phyloP scores from a whole-genome alignment of 805 yeast species.

The Candida vaughaniae region DNA sequence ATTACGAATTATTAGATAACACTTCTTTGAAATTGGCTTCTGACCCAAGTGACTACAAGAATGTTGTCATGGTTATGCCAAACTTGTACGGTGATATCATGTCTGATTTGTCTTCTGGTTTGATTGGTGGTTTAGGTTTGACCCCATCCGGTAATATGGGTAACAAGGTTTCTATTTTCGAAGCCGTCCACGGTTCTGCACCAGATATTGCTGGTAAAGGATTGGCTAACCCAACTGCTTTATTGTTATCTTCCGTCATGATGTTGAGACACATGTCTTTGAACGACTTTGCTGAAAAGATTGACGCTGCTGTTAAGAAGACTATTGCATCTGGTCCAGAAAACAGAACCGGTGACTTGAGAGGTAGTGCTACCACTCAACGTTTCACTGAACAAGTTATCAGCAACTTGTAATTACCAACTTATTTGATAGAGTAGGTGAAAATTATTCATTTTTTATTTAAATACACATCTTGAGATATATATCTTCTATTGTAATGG shows the following conservation, averaged over 20 bases:
- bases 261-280: conserved; percentile 99
- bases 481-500: too few species aligned
- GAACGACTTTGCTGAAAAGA: conserved; percentile 73
- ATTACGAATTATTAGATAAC: conserved; percentile 90
- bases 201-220: conserved; percentile 99
- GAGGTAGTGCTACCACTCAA: conserved; percentile 85
- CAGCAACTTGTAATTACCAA: conserved; percentile 65
- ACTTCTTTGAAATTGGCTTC: conserved; percentile 87
- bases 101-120: conserved; percentile 96
- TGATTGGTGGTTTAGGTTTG: conserved; percentile 97
- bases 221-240: conserved; percentile 98
- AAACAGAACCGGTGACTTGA: conserved; percentile 95
- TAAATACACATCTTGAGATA: too few species aligned
- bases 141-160: conserved; percentile 99
- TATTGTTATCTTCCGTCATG: conserved; percentile 94
- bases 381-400: conserved; percentile 93
- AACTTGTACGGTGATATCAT: conserved; percentile 98
- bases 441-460: too few species aligned
- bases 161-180: conserved; percentile 94
- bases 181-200: conserved; percentile 99
- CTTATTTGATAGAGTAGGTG: too few species aligned
- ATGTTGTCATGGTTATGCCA: conserved; percentile 97
- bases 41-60: conserved; percentile 83
- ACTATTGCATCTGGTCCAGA: conserved; percentile 95
- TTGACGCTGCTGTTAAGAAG: conserved; percentile 81